phyloP scores from a whole-genome alignment of 805 yeast species.

The Saturnispora sekii region DNA sequence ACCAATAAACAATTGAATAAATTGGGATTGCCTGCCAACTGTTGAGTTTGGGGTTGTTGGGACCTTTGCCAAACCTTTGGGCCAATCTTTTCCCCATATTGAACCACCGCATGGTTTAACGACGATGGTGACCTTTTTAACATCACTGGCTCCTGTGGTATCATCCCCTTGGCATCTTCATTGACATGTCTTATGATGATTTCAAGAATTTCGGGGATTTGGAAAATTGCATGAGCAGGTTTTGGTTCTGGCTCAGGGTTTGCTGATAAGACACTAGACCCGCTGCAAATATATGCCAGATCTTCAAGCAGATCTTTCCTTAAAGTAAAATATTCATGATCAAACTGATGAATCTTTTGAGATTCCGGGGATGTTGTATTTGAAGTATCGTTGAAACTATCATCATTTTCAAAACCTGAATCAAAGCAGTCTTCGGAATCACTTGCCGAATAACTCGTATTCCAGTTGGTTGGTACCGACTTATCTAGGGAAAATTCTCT shows the following conservation, averaged over 20 bases:
- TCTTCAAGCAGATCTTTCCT: slow-evolving; percentile 4
- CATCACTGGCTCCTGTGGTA: slow-evolving; percentile 57
- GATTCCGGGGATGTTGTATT: slow-evolving; percentile 4
- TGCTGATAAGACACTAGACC: neutral
- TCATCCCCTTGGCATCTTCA: slow-evolving; percentile 30
- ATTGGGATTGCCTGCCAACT: slow-evolving; percentile 20
- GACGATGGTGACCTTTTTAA: slow-evolving; percentile 61
- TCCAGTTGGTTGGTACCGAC: neutral
- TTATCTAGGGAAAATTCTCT: neutral
- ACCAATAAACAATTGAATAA: slow-evolving; percentile 60
- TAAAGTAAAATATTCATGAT: neutral
- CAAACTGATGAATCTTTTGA: neutral
- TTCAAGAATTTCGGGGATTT: slow-evolving; percentile 66
- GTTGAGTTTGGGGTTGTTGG: slow-evolving; percentile 5
- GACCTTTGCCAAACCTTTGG: slow-evolving; percentile 33
- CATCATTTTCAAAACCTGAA: neutral
- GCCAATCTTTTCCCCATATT: slow-evolving; percentile 31
- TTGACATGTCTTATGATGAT: slow-evolving; percentile 57
- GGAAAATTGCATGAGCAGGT: slow-evolving; percentile 35
- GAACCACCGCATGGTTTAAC: slow-evolving; percentile 52
- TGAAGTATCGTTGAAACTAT: neutral
- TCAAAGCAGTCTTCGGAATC: slow-evolving; percentile 4
- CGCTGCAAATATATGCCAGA: neutral
- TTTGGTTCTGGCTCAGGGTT: neutral
- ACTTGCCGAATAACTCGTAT: neutral